Base-by-base conservation (phyloP, 2,329 filamentous ascomycete genomes). In the Mariannaea sp. region DNA sequence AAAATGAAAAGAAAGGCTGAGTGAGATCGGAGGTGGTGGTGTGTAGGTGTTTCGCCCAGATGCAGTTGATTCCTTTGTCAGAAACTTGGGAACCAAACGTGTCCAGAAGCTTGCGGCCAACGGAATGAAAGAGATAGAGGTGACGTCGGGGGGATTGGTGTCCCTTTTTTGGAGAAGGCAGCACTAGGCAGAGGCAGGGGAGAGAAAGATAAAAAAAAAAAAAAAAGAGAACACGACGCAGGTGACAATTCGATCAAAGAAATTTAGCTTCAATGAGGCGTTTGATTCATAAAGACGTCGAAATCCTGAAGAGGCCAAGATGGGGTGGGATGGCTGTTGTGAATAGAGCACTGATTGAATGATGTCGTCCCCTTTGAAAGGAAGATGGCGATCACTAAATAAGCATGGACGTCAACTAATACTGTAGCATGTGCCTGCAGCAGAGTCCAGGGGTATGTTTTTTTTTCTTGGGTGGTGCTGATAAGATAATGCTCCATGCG, bases 81-180 rank as follows among this genome's bases (percentile, higher is more conserved):
- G 8, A 5, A 8, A 40, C 46, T 38, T 44, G 51, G 50, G 40
- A 45, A 55, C 57, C 52, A 40, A 53, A 66, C 64, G 62, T 67
- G 64, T 65, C 64, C 64, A 66, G 59, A n/a, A 59, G 58, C 32
- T 46, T 32, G 46, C 51, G 53, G n/a, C n/a, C n/a, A n/a, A n/a
- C 40, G 42, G 52, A 29, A 8, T 6, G 12, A 22, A 16, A 27
- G 38, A 22, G 29, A 6, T 12, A 29, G 26, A 29, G 26, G 29
- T 32, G 9, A 12, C 13, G 13, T 5, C 13, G 29, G 13, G 38
- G 38, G 19, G 38, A n/a, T n/a, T n/a, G n/a, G n/a, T n/a, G n/a
- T n/a, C n/a, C n/a, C n/a, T n/a, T n/a, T n/a, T n/a, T n/a, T 8
- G 36, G 9, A 22, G 17, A 7, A 39, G 24, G 55, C 51, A 30